Conservation (phyloP, 2,329 filamentous ascomycete species). For the Botrytis byssoidea region DNA sequence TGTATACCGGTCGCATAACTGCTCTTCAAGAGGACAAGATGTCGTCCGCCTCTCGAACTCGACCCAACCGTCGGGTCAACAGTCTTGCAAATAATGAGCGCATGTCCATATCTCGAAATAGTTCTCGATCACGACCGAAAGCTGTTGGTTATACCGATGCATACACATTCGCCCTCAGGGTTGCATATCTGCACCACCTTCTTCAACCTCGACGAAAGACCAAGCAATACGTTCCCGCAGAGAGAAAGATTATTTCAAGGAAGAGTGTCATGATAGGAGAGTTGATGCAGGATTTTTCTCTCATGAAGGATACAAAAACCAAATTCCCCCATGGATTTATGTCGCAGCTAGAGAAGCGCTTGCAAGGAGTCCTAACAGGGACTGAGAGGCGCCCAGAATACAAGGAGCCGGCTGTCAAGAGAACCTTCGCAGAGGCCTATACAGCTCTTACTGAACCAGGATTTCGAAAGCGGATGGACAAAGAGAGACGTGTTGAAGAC, state of each 20-base stretch:
- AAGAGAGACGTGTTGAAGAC: conserved; percentile 89
- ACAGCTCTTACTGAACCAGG: conserved; percentile 86
- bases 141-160: conserved; percentile 72
- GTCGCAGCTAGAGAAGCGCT: conserved; percentile 55
- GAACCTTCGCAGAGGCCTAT: conserved; percentile 91
- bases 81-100: conserved; percentile 35
- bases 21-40: conserved; percentile 22
- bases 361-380: conserved; percentile 58
- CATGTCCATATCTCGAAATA: conserved; percentile 32
- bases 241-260: conserved; percentile 50
- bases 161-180: conserved; percentile 85
- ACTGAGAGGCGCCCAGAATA: conserved; percentile 84
- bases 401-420: conserved; percentile 84
- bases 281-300: conserved; percentile 81
- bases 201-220: conserved; percentile 87
- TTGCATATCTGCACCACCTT: conserved; percentile 89
- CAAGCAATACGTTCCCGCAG: conserved; percentile 73
- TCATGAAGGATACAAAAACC: conserved; percentile 64
- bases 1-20: background rate
- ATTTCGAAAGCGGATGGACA: conserved; percentile 89
- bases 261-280: conserved; percentile 76
- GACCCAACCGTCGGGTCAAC: conserved; percentile 36
- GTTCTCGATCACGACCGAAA: conserved; percentile 48
- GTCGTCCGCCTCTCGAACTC: conserved; percentile 36
- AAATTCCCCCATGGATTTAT: conserved; percentile 71